Percentiles rank a stretch among this genome's conserved stretches.
phyloP scores from a whole-genome alignment of 371 early-diverging fungal genomes.

The Mucor mucedo region DNA sequence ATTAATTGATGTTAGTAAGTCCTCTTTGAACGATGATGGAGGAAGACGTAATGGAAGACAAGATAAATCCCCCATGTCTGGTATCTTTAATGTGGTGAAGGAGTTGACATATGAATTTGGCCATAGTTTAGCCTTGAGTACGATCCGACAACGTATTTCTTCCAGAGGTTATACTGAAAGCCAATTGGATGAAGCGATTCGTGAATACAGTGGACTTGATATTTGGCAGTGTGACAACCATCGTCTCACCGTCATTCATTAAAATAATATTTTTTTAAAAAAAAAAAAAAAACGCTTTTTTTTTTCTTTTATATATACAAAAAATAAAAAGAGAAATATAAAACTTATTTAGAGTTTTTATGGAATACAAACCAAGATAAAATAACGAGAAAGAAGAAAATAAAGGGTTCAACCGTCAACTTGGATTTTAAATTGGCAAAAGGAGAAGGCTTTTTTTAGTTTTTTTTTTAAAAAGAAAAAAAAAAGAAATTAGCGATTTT shows the following conservation, averaged over 20 bases:
- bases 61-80: conserved; percentile 53
- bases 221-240: conserved; percentile 76
- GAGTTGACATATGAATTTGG: conserved; percentile 44
- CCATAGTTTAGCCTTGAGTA: conserved; percentile 39
- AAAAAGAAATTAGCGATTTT: background rate
- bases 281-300: conserved; percentile 10
- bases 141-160: conserved; percentile 71
- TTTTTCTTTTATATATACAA: conserved; percentile 1
- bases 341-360: background rate
- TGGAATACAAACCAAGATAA: conserved; percentile 3
- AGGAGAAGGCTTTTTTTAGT: background rate
- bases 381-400: background rate
- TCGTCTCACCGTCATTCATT: conserved; percentile 63
- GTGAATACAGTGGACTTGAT: conserved; percentile 73
- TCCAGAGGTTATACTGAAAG: conserved; percentile 80
- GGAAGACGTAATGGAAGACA: conserved; percentile 39
- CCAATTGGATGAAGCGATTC: conserved; percentile 72
- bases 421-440: background rate
- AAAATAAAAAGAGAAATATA: background rate
- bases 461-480: background rate
- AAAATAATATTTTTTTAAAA: conserved; percentile 13
- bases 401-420: background rate
- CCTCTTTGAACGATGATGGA: conserved; percentile 58
- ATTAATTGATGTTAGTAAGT: conserved; percentile 88
- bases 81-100: conserved; percentile 68